Base-by-base conservation (phyloP, 169 alveolate species). In the Plasmodium inui region DNA sequence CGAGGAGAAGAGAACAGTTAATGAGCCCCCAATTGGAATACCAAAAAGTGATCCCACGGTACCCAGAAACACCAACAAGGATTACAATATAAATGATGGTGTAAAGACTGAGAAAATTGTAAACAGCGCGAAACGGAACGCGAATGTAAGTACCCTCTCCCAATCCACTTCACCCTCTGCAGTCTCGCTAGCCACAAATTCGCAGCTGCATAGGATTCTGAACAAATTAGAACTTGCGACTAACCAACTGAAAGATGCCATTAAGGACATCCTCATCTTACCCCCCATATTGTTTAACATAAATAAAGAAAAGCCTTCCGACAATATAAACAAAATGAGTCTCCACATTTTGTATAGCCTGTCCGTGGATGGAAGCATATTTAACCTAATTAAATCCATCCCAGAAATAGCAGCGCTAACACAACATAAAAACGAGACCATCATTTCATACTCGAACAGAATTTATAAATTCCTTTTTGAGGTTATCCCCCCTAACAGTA, bases 221-320 rank as follows among this genome's bases (percentile, higher is more conserved):
- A 91, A 91, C 73, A 91, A 91, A 39, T 91, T 91, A 41, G 95
- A 91, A 70, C 83, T 76, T 12, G 92, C 92, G 14, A 91, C 95
- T 9, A 71, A 50, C 30, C 95, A 91, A 82, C 76, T 91, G 76
- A 91, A 91, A 73, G 95, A 91, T 22, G 84, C 95, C 44, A 44
- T 91, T 53, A 91, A 91, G 44, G 95, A 91, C 78, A 82, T 91
- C 37, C 39, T 91, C 76, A 44, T 57, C 14, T 82, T 91, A 39
- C 95, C 95, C 4, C 95, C 95, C 14, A 80, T 91, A 70, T 44
- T 91, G 76, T 91, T 91, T 91, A 91, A 91, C 84, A 50, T 82
- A 41, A 91, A 91, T 72, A 81, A 81, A 46, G 84, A 91, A 82
- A 81, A 81, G 55, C 37, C 30, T 14, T 34, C 19, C 41, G 70